Evolutionary conservation across 2,329 filamentous ascomycete species (phyloP).

Genomic region (Penicillium olsonii): DNA sequence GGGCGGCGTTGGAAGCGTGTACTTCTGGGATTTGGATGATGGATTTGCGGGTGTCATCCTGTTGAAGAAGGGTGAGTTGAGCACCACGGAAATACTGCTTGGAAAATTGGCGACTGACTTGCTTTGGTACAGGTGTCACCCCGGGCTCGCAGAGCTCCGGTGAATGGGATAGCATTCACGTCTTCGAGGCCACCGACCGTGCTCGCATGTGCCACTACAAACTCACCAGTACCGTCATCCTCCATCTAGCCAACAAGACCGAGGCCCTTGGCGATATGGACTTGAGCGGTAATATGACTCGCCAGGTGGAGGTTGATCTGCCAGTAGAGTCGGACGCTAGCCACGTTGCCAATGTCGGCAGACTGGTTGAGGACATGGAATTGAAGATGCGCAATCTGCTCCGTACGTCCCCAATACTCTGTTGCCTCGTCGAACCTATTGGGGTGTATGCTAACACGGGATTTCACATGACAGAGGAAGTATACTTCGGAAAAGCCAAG

Average conservation of each 20-base stretch:
- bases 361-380: slow-evolving; percentile 77
- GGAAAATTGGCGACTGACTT: slow-evolving; percentile 10
- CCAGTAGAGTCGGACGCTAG: slow-evolving; percentile 85
- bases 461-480: slow-evolving; percentile 64
- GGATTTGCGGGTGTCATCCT: slow-evolving; percentile 95
- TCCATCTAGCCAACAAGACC: slow-evolving; percentile 73
- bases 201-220: slow-evolving; percentile 94
- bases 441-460: slow-evolving; percentile 17
- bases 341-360: slow-evolving; percentile 93
- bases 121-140: slow-evolving; percentile 58
- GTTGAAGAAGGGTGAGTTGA: slow-evolving; percentile 80
- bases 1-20: slow-evolving; percentile 92
- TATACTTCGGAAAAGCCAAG: slow-evolving; percentile 99
- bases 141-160: slow-evolving; percentile 69
- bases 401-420: background rate
- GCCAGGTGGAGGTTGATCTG: slow-evolving; percentile 90
- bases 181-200: slow-evolving; percentile 93
- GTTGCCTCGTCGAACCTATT: background rate
- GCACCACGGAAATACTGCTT: background rate
- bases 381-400: slow-evolving; percentile 40
- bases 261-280: slow-evolving; percentile 80
- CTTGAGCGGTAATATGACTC: slow-evolving; percentile 95
- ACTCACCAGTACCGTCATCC: slow-evolving; percentile 93
- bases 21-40: slow-evolving; percentile 98
- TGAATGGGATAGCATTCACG: slow-evolving; percentile 97